A percentile compares a stretch with the other conserved stretches of the same genome.
Evolutionary conservation across 768 basidiomycete species (phyloP).

Genomic region (Amanita exitialis): DNA sequence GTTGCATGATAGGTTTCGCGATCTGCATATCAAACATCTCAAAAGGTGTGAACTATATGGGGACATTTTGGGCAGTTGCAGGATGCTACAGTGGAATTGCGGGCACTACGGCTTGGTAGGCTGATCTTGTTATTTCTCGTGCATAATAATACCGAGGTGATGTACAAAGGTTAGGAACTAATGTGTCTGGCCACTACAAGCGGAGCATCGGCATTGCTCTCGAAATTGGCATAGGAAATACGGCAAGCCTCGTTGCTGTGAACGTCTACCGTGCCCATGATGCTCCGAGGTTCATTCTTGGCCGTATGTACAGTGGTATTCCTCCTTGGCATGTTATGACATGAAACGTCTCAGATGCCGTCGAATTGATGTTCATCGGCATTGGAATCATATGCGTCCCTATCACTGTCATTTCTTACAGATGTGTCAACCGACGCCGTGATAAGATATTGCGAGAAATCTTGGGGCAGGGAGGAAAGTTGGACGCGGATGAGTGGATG

Average conservation of each 20-base stretch:
- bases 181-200: conserved; percentile 61
- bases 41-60: conserved; percentile 57
- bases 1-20: not conserved
- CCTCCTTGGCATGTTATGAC: conserved; percentile 41
- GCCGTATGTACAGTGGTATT: conserved; percentile 37
- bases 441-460: conserved; percentile 25
- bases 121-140: not conserved
- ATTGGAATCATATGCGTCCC: conserved; percentile 50
- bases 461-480: conserved; percentile 22
- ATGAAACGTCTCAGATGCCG: not conserved
- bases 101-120: conserved; percentile 51
- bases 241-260: conserved; percentile 52
- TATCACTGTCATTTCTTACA: conserved; percentile 38
- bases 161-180: conserved; percentile 46
- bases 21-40: not conserved
- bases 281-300: conserved; percentile 48
- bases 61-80: conserved; percentile 56
- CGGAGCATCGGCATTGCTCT: conserved; percentile 59
- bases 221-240: conserved; percentile 60
- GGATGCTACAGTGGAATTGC: conserved; percentile 57
- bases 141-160: too few relatives aligned
- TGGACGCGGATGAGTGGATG: conserved; percentile 25
- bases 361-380: conserved; percentile 16
- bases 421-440: conserved; percentile 42
- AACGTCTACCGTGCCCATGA: conserved; percentile 55